Conservation (phyloP, 495 filamentous ascomycete genomes). For the Penicillium daleae region DNA sequence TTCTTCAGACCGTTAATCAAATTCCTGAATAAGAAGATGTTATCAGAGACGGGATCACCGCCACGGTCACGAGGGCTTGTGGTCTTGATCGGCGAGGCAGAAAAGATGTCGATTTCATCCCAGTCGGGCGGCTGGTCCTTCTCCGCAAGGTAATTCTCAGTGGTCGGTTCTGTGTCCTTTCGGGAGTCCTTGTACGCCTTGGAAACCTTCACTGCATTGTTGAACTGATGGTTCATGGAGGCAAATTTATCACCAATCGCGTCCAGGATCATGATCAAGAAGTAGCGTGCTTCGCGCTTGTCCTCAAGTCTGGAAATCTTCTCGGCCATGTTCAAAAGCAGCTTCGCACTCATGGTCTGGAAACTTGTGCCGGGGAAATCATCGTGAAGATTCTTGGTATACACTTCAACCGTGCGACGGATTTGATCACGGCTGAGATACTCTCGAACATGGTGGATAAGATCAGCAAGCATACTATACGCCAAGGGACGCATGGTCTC, state of each 20-base stretch:
- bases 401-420: constrained; percentile 91
- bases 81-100: constrained; percentile 92
- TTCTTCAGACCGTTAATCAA: constrained; percentile 97
- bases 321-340: constrained; percentile 96
- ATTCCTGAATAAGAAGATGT: constrained; percentile 98
- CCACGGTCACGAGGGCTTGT: constrained; percentile 90
- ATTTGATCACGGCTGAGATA: constrained; percentile 84
- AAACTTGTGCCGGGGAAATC: constrained; percentile 97
- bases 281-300: constrained; percentile 91
- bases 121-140: constrained; percentile 81
- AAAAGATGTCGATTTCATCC: constrained; percentile 98
- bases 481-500: constrained; percentile 95
- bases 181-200: constrained; percentile 66
- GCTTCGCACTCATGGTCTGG: constrained; percentile 98
- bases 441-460: constrained; percentile 96
- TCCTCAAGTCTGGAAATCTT: constrained; percentile 90
- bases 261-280: constrained; percentile 95
- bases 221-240: constrained; percentile 94
- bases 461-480: constrained; percentile 97
- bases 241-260: constrained; percentile 98
- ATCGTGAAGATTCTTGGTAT: constrained; percentile 94
- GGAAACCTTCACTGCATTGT: constrained; percentile 91
- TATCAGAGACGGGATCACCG: constrained; percentile 92
- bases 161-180: constrained; percentile 61
- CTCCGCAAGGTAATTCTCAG: constrained; percentile 82